These are phyloP conservation scores for Colletotrichum theobromicola DNA, from an alignment of 2,329 filamentous ascomycete species.

Conservation along the genomic window DNA sequence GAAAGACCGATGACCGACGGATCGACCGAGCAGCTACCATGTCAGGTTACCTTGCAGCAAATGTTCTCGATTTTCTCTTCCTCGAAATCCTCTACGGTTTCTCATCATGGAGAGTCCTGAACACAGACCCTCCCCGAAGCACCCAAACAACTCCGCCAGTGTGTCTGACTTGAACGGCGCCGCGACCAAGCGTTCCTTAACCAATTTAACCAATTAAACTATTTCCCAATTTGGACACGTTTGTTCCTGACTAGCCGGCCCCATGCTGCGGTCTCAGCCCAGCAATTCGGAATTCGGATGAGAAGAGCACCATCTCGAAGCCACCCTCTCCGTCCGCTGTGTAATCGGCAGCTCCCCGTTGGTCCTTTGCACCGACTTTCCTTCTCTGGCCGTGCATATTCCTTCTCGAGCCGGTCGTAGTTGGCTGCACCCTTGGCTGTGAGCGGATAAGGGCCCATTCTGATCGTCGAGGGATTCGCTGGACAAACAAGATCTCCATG, in stretches of 20 bases:
- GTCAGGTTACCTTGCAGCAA: background rate
- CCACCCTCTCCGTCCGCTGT: background rate
- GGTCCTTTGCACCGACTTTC: background rate
- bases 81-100: background rate
- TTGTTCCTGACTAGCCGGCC: slow-evolving; percentile 9
- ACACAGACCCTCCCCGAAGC: background rate
- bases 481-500: background rate
- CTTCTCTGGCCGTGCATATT: background rate
- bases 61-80: background rate
- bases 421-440: background rate
- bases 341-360: slow-evolving; percentile 6
- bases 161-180: background rate
- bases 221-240: background rate
- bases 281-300: slow-evolving; percentile 1
- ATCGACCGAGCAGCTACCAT: background rate
- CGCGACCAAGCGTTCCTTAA: slow-evolving; percentile 10
- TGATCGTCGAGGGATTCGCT: background rate
- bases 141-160: background rate
- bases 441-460: background rate
- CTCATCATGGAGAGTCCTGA: background rate
- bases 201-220: slow-evolving; percentile 1
- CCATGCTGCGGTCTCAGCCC: background rate
- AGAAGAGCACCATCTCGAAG: background rate
- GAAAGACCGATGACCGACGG: background rate
- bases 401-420: background rate